A percentile compares a stretch with the other conserved stretches of the same genome.
phyloP scores from a whole-genome alignment of 2,329 filamentous ascomycete genomes.

The Ascochyta pisi region DNA sequence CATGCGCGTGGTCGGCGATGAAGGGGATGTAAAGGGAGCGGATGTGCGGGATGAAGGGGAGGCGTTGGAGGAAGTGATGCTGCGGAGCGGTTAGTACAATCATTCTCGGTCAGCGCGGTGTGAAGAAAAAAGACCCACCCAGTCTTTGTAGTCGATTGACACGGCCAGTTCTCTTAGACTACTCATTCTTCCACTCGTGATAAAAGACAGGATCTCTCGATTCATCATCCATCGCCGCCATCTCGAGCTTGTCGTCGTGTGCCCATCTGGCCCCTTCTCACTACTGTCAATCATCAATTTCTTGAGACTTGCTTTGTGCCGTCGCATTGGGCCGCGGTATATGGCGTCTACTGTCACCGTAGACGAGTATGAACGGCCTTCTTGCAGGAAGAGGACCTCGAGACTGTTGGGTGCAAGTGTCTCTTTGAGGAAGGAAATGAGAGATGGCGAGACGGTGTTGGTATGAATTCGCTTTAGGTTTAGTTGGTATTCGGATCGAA shows the following conservation, averaged over 20 bases:
- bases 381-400: conserved; percentile 80
- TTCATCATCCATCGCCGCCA: conserved; percentile 76
- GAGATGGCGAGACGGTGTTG: conserved; percentile 70
- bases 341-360: conserved; percentile 72
- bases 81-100: conserved; percentile 43
- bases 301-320: conserved; percentile 73
- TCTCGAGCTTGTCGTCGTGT: conserved; percentile 48
- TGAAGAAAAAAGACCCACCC: conserved; percentile 62
- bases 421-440: conserved; percentile 78
- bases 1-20: conserved; percentile 67
- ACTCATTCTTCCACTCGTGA: conserved; percentile 78
- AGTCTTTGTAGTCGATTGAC: conserved; percentile 76
- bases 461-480: conserved; percentile 77
- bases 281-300: conserved; percentile 78
- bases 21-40: conserved; percentile 74
- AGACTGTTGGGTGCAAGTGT: conserved; percentile 78
- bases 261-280: conserved; percentile 58
- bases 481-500: conserved; percentile 55
- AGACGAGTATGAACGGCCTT: conserved; percentile 63
- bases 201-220: conserved; percentile 72
- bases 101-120: not conserved
- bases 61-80: conserved; percentile 79
- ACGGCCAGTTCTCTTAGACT: conserved; percentile 74
- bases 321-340: conserved; percentile 71
- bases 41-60: conserved; percentile 74